These are phyloP conservation scores for Mycena leptocephala DNA, from an alignment of 768 basidiomycete genomes.

Conservation along the genomic window DNA sequence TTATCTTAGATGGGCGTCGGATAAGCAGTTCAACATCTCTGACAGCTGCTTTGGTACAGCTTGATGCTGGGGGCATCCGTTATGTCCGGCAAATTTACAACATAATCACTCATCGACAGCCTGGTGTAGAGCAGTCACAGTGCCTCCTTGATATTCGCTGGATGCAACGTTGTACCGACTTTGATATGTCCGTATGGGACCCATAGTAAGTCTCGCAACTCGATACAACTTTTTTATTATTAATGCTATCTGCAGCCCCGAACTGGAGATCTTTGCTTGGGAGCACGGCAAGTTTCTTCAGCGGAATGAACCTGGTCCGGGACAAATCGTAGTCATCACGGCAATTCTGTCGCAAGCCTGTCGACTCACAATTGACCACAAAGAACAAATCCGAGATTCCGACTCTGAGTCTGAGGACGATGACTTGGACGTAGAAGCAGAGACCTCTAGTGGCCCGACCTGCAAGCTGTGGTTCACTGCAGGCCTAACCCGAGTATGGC, in stretches of 20 bases:
- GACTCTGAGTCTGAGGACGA: too few relatives aligned
- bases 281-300: constrained; percentile 13
- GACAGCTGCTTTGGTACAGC: constrained; percentile 4
- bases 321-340: neutral
- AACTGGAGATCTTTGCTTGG: constrained; percentile 28
- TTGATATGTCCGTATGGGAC: constrained; percentile 19
- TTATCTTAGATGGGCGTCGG: neutral
- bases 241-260: neutral
- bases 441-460: too few relatives aligned
- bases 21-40: constrained; percentile 9
- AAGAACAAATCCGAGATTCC: neutral
- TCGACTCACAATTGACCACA: neutral
- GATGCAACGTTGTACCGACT: neutral
- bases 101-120: too few relatives aligned
- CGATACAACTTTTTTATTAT: neutral
- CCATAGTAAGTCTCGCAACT: constrained; percentile 19
- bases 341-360: neutral
- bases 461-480: too few relatives aligned
- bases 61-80: constrained; percentile 6
- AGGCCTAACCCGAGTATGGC: too few relatives aligned
- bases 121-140: neutral
- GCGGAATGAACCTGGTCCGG: neutral
- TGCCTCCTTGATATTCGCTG: constrained; percentile 12
- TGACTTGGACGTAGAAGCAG: too few relatives aligned
- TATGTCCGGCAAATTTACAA: constrained; percentile 22